phyloP scores from a whole-genome alignment of 2,329 filamentous ascomycete species.

The Fusarium staphyleae region DNA sequence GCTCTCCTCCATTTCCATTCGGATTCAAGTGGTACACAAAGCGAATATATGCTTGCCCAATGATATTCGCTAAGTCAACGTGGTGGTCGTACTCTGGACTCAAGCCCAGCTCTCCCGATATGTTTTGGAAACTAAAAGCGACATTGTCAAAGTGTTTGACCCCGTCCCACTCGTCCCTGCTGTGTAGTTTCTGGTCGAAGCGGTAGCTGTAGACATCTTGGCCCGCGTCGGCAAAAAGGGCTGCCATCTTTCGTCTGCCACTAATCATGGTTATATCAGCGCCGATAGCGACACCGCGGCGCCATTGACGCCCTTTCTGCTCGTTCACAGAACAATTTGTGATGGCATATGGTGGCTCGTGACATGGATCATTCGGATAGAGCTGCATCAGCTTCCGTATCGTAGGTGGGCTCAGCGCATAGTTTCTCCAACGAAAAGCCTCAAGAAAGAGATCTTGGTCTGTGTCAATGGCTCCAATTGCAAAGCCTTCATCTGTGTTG shows the following conservation, averaged over 20 bases:
- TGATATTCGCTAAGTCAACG: constrained; percentile 43
- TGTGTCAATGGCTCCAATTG: constrained; percentile 50
- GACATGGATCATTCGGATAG: constrained; percentile 57
- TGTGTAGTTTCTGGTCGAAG: constrained; percentile 57
- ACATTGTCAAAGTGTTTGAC: constrained; percentile 59
- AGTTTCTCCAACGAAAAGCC: constrained; percentile 51
- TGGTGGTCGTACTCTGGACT: constrained; percentile 52
- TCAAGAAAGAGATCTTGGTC: constrained; percentile 51
- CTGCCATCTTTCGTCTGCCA: constrained; percentile 53
- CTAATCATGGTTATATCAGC: constrained; percentile 58
- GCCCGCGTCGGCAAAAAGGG: constrained; percentile 48
- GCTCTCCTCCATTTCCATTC: constrained; percentile 42
- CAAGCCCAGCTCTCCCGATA: constrained; percentile 54
- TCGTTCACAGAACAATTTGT: constrained; percentile 30
- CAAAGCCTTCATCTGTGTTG: constrained; percentile 58
- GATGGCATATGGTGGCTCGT: constrained; percentile 50
- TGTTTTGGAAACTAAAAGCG: constrained; percentile 60
- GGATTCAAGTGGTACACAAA: constrained; percentile 55
- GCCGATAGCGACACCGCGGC: constrained; percentile 54
- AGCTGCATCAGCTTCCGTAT: constrained; percentile 53
- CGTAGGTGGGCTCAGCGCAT: constrained; percentile 54
- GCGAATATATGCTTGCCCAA: constrained; percentile 52
- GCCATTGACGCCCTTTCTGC: constrained; percentile 51
- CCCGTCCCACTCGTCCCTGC: constrained; percentile 49
- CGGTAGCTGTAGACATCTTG: constrained; percentile 56